These are phyloP conservation scores for Onygenales sp. DNA, from an alignment of 2,329 filamentous ascomycete genomes.

Conservation along the genomic window DNA sequence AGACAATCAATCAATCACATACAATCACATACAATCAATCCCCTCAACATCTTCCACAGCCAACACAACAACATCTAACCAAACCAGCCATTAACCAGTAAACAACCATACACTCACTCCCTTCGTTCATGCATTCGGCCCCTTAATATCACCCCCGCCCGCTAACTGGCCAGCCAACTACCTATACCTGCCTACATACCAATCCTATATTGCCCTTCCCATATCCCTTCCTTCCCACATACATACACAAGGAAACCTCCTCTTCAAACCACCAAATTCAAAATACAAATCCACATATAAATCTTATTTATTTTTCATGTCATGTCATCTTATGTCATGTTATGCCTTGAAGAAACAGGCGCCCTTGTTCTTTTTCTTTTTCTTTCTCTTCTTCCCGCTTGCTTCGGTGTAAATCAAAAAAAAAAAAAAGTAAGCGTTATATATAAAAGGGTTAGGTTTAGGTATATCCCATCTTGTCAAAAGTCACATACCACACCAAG, in stretches of 20 bases:
- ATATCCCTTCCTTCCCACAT: too few relatives aligned
- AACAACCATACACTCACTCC: neutral
- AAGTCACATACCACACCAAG: too few relatives aligned
- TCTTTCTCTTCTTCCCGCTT: neutral
- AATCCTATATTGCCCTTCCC: too few relatives aligned
- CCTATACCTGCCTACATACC: neutral
- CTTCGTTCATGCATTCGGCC: neutral
- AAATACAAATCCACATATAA: neutral
- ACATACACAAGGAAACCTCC: too few relatives aligned
- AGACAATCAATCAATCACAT: too few relatives aligned
- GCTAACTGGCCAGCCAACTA: neutral
- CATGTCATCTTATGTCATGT: neutral
- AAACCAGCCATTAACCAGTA: neutral
- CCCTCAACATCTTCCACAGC: neutral
- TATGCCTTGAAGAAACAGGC: slow-evolving; percentile 15
- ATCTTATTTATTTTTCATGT: slow-evolving; percentile 1
- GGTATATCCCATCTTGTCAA: neutral
- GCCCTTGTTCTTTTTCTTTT: slow-evolving; percentile 6
- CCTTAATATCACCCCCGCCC: neutral
- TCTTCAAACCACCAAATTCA: neutral
- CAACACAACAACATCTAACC: neutral
- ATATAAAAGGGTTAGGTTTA: neutral
- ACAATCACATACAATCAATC: too few relatives aligned
- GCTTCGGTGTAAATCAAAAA: neutral
- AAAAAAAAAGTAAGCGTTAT: neutral